Percentiles rank a stretch among this genome's conserved stretches.
phyloP scores from a whole-genome alignment of 176 grass and related monocot genomes.

The Triticum dicoccoides region DNA sequence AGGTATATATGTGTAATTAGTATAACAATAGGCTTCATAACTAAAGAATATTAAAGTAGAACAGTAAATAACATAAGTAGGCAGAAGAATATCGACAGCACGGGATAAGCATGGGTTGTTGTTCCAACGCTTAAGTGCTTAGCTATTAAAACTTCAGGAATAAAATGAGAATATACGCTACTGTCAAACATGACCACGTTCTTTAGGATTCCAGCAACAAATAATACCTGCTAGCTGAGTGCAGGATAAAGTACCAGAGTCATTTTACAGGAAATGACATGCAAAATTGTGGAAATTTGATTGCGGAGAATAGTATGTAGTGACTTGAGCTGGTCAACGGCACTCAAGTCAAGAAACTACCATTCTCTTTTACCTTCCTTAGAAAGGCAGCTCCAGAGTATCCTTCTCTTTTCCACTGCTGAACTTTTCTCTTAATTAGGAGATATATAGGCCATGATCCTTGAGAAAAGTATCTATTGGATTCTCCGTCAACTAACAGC shows the following conservation, averaged over 20 bases:
- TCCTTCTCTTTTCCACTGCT: constrained; percentile 7
- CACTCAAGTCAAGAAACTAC: constrained; percentile 3
- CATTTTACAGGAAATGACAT: not conserved
- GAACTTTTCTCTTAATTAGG: constrained; percentile 9
- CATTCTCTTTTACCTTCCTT: not conserved
- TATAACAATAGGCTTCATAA: constrained; percentile 7
- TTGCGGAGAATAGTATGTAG: not conserved
- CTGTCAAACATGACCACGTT: constrained; percentile 3
- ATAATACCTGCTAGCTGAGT: constrained; percentile 14
- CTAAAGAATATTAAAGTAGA: constrained; percentile 1
- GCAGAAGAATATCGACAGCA: not conserved
- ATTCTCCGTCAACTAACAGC: not conserved
- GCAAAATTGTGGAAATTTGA: not conserved
- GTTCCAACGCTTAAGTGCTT: not conserved
- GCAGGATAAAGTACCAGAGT: not conserved
- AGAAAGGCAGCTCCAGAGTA: not conserved
- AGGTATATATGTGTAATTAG: constrained; percentile 12
- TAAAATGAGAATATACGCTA: not conserved
- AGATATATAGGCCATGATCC: not conserved
- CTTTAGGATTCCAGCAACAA: constrained; percentile 16
- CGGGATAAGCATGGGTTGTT: not conserved
- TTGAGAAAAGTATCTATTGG: not conserved
- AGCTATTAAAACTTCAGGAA: constrained; percentile 4
- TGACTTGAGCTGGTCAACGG: not conserved
- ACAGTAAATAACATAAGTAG: constrained; percentile 14